Conservation (phyloP, 2,329 filamentous ascomycete species). For the Harringtonia aguacate region DNA sequence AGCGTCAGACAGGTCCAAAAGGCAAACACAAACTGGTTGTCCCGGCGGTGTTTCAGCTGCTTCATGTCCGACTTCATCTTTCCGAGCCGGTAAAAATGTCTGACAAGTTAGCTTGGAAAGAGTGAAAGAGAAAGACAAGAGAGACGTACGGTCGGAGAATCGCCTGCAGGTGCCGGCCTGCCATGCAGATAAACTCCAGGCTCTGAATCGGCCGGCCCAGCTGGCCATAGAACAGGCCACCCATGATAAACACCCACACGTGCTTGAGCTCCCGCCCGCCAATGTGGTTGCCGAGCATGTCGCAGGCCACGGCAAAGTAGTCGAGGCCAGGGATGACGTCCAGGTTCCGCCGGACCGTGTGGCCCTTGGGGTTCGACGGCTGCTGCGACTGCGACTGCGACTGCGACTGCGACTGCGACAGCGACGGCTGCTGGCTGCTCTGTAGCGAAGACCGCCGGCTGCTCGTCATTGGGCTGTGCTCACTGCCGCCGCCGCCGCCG, state of each 20-base stretch:
- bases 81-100: constrained; percentile 36
- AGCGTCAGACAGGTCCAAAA: constrained; percentile 94
- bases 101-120: neutral
- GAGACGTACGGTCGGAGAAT: constrained; percentile 61
- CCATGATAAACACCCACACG: constrained; percentile 75
- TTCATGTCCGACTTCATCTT: constrained; percentile 24
- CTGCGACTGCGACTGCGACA: too few relatives aligned
- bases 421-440: too few relatives aligned
- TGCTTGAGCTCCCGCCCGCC: constrained; percentile 73
- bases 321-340: constrained; percentile 82
- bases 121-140: neutral
- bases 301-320: constrained; percentile 78
- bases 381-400: constrained; percentile 8
- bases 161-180: constrained; percentile 51
- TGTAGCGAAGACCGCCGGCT: constrained; percentile 46
- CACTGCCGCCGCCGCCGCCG: constrained; percentile 27
- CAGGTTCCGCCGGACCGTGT: constrained; percentile 45
- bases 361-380: neutral
- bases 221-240: constrained; percentile 82
- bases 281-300: constrained; percentile 73
- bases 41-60: constrained; percentile 29
- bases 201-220: constrained; percentile 80
- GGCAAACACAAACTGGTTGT: constrained; percentile 61
- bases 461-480: constrained; percentile 23
- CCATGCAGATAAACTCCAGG: constrained; percentile 49